phyloP scores from a whole-genome alignment of 805 yeast genomes.

The Saccharomycopsis olivae region DNA sequence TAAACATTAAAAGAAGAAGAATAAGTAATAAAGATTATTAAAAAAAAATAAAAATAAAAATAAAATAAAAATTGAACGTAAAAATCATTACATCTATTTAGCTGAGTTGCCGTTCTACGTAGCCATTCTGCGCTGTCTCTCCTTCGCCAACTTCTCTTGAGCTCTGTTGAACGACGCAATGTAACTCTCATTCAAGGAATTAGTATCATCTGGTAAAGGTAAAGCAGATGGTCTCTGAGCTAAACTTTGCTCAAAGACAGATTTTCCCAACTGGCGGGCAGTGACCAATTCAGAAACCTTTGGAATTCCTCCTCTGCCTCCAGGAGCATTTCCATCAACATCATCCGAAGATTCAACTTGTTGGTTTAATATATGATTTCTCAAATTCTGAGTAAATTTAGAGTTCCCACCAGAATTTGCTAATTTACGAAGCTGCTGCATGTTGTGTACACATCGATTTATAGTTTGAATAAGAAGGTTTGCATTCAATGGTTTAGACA shows the following conservation, averaged over 20 bases:
- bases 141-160: slow-evolving; percentile 8
- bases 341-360: neutral
- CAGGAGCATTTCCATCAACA: neutral
- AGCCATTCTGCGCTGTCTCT: slow-evolving; percentile 1
- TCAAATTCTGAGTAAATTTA: slow-evolving; percentile 9
- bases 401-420: slow-evolving; percentile 11
- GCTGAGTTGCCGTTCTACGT: too few relatives aligned
- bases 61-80: neutral
- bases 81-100: too few relatives aligned
- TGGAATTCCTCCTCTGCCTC: slow-evolving; percentile 10
- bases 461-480: slow-evolving; percentile 75
- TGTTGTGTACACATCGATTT: slow-evolving; percentile 66
- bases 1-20: neutral
- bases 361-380: slow-evolving; percentile 13
- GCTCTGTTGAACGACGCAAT: slow-evolving; percentile 15
- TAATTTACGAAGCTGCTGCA: slow-evolving; percentile 15
- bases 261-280: slow-evolving; percentile 14
- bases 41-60: neutral
- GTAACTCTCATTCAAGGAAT: slow-evolving; percentile 14
- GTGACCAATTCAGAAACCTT: slow-evolving; percentile 16
- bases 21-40: too few relatives aligned
- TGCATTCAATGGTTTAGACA: slow-evolving; percentile 82
- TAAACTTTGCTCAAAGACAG: slow-evolving; percentile 16
- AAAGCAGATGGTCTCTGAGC: slow-evolving; percentile 15
- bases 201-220: slow-evolving; percentile 13